phyloP scores from a whole-genome alignment of 2,329 filamentous ascomycete genomes.

The Clarireedia monteithiana region DNA sequence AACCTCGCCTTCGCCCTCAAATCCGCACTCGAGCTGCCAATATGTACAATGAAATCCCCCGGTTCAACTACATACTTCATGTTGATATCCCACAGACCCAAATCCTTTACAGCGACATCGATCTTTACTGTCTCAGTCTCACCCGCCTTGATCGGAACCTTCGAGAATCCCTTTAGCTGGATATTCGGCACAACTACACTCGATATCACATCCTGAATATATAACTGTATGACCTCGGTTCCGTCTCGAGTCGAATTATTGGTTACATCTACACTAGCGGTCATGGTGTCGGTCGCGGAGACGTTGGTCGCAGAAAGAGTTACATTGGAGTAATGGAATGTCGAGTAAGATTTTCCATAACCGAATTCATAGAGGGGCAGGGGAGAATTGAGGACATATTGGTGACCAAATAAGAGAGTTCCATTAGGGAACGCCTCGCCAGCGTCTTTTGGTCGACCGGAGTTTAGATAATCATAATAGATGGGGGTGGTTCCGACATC shows the following conservation, averaged over 20 bases:
- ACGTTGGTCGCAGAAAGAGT: conserved; percentile 33
- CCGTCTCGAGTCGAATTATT: conserved; percentile 50
- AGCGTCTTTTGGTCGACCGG: conserved; percentile 66
- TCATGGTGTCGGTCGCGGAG: conserved; percentile 40
- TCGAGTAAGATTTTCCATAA: conserved; percentile 66
- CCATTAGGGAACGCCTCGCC: conserved; percentile 67
- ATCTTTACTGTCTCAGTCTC: conserved; percentile 48
- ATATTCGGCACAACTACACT: conserved; percentile 59
- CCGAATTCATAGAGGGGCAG: conserved; percentile 80
- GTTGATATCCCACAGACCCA: conserved; percentile 64
- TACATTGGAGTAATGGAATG: conserved; percentile 45
- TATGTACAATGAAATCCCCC: conserved; percentile 55
- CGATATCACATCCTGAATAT: conserved; percentile 41
- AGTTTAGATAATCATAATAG: conserved; percentile 68
- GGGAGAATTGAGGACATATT: conserved; percentile 73
- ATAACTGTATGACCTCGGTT: conserved; percentile 48
- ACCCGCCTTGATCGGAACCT: conserved; percentile 50
- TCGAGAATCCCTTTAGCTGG: conserved; percentile 64
- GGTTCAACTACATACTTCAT: conserved; percentile 71
- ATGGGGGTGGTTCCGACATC: conserved; percentile 59
- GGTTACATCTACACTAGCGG: conserved; percentile 45
- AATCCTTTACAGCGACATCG: conserved; percentile 52
- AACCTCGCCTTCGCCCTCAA: conserved; percentile 48
- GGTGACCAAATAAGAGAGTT: conserved; percentile 76
- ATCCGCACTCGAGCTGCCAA: conserved; percentile 53